Conservation (phyloP, 202 grass and related monocot genomes). For the Musa balbisiana region DNA sequence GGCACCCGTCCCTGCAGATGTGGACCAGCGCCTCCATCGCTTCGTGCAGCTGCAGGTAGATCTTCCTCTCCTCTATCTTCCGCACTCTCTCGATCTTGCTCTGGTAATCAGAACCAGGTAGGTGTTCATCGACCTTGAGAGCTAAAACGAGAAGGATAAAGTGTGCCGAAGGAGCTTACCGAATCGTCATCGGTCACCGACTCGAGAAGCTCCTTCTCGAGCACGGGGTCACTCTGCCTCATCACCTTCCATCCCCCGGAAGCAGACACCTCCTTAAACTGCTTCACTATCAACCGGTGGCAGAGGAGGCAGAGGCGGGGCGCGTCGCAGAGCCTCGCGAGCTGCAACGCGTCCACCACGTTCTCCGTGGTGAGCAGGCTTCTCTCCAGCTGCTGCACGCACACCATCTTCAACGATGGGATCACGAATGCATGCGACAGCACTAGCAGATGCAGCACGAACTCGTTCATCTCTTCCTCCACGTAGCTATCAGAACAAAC, state of each 20-base stretch:
- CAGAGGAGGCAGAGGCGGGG: constrained; percentile 29
- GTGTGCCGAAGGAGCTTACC: not conserved
- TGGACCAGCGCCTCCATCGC: constrained; percentile 45
- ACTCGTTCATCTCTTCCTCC: constrained; percentile 42
- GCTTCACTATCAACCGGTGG: constrained; percentile 34
- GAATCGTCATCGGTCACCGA: constrained; percentile 18
- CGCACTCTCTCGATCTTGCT: constrained; percentile 27
- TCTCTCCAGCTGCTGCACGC: constrained; percentile 28
- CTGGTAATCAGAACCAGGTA: not conserved
- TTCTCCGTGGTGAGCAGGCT: constrained; percentile 34
- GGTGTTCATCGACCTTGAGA: too few species aligned
- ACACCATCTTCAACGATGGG: constrained; percentile 27
- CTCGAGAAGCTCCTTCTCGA: constrained; percentile 31
- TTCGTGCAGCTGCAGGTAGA: constrained; percentile 38
- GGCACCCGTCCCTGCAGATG: constrained; percentile 42
- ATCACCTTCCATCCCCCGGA: constrained; percentile 38
- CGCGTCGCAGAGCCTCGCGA: constrained; percentile 33
- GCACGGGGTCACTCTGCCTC: constrained; percentile 25
- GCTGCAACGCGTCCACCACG: constrained; percentile 36
- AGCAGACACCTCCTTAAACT: constrained; percentile 15
- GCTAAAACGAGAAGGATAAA: too few species aligned
- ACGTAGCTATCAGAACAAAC: constrained; percentile 20
- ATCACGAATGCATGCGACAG: constrained; percentile 39
- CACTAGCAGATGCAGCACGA: constrained; percentile 37
- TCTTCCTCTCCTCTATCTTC: constrained; percentile 35